Base-by-base conservation (phyloP, 768 basidiomycete species). In the Sutorius australiensis region DNA sequence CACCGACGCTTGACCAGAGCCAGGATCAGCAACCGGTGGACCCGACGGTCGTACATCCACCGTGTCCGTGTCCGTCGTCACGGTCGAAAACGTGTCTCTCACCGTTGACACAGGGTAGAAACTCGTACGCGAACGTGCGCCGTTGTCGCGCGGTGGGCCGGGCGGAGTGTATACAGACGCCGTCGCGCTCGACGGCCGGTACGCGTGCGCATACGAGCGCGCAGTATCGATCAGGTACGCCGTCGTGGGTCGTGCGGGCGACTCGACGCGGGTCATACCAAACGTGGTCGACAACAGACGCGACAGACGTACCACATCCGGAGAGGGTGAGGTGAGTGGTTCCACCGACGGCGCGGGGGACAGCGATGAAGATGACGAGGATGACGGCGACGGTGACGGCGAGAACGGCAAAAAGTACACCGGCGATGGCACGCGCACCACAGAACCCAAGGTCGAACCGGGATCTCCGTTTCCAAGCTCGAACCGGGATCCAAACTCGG, bases 221-320 rank as follows among this genome's bases (percentile, higher is more conserved):
- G 54, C 58, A 3, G 54, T 55, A 27, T 46, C 51, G 51, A 63
- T 59, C 43, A 57, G 58, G 17, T 58, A 42, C 6, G 61, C 59
- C 0, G 59, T 63, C 17, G 44, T 55, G 9, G 63, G 55, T 0
- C 61, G 51, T 28, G 55, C 17, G n/a, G 49, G 53, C 1, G 57
- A 16, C 17, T 52, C 46, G 54, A 9, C 14, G 42, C 46, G 58
- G 12, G 46, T 33, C 17, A 40, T 51, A 8, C 55, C 41, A 27
- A 65, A 65, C 0, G 58, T 66, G 36, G 64, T 63, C 0, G 64
- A 58, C 27, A 65, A 55, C 1, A 65, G 55, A 5, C 61, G 51
- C n/a, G 64, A 65, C 16, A 65, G 51, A 28, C 61, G 64, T 0
- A 30, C 50, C 4, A 53, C 17, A 21, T 34, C 40, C 13, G 50